Evolutionary conservation across 345 rosid species (phyloP), one percentile per base, ranked within the genome.

Genomic region (Gossypium thurberi): DNA sequence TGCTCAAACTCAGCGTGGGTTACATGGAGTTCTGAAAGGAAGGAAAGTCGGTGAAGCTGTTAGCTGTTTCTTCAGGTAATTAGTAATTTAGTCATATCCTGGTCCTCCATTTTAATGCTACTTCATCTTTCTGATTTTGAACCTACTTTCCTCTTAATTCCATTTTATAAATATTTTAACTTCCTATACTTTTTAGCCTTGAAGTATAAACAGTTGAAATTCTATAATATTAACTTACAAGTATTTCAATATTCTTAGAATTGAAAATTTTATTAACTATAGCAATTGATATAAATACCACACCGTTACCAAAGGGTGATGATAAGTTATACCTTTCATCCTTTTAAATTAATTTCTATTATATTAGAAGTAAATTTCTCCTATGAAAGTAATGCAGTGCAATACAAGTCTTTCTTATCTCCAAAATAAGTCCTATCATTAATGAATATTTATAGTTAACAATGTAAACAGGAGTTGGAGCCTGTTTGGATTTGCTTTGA

Each of bases 61-160:
- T 74, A 84, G 91, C 74, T 84, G 89, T 83, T 95, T 95, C 81
- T 95, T 92, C 87, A 88, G 97, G 98, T 94, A 74, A 15, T 50
- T 68, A 44, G 33, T 42, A 13, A 9, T 21, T 71, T 50, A 71
- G 51, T 17, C 42, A 42, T 28, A 18, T 65, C 46, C 48, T 20
- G 20, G 11, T 42, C 63, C 26, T 3, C 13, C 7, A 9, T 37
- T 51, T 17, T 55, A 15, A 2, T 53, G 44, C 25, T 69, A 52
- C 28, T 70, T 56, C 51, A 55, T 20, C 11, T 3, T 20, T 1
- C 57, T 53, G 47, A 12, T 40, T 56, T 12, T 3, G 42, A 21
- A 25, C 40, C 64, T 55, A 42, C 18, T 43, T 55, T 47, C 65
- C 53, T 23, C 28, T 18, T 53, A 33, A 5, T n/a, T 14, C 46